Conservation (phyloP, 2,329 filamentous ascomycete species). For the Pseudogymnoascus sp. region DNA sequence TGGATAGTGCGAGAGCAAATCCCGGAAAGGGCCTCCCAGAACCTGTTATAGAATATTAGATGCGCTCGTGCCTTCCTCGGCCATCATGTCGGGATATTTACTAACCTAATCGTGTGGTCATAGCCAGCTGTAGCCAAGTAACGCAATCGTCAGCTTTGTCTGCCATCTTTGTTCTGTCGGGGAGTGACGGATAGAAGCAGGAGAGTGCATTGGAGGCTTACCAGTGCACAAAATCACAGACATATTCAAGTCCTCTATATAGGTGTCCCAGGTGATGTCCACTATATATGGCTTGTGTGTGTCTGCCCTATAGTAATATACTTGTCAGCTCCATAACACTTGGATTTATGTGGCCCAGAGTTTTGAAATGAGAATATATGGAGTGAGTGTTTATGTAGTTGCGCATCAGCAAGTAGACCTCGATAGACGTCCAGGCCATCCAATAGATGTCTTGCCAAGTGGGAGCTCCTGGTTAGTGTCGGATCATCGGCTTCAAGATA, state of each 20-base stretch:
- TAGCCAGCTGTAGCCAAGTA: slow-evolving; percentile 51
- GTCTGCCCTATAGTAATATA: neutral
- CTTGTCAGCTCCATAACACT: slow-evolving; percentile 8
- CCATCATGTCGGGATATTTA: slow-evolving; percentile 9
- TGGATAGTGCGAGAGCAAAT: slow-evolving; percentile 98
- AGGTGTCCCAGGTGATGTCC: neutral
- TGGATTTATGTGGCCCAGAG: neutral
- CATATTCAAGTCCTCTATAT: slow-evolving; percentile 36
- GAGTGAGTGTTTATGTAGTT: neutral
- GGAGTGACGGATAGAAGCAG: slow-evolving; percentile 4
- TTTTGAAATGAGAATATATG: neutral
- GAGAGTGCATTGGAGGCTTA: slow-evolving; percentile 30
- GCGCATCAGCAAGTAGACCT: neutral
- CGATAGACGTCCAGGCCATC: neutral
- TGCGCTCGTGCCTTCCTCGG: neutral
- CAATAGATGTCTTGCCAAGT: slow-evolving; percentile 4
- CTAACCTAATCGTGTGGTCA: slow-evolving; percentile 68
- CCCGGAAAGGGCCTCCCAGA: slow-evolving; percentile 96
- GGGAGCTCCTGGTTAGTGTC: neutral
- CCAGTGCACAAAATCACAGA: slow-evolving; percentile 62
- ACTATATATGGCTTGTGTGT: neutral
- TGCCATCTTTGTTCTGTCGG: neutral
- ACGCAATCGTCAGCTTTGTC: slow-evolving; percentile 8
- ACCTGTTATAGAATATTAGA: slow-evolving; percentile 46
- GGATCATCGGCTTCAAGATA: neutral